A percentile compares a stretch with the other conserved stretches of the same genome.
phyloP scores from a whole-genome alignment of 345 rosid genomes.

The Reutealis trisperma region DNA sequence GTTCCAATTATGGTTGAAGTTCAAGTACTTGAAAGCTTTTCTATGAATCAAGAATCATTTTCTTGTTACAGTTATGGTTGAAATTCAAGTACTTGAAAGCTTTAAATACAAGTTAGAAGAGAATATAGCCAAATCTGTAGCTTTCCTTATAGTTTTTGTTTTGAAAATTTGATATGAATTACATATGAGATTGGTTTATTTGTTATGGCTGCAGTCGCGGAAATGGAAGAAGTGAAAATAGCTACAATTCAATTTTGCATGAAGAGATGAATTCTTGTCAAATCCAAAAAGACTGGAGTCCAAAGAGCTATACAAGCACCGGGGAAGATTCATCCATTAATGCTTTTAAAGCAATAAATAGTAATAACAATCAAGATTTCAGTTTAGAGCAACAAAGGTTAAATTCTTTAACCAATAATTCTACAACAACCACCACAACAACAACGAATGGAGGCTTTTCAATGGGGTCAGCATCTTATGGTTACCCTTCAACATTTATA shows the following conservation, averaged over 20 bases:
- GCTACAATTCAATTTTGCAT: slow-evolving; percentile 25
- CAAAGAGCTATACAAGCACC: slow-evolving; percentile 29
- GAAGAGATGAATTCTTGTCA: slow-evolving; percentile 31
- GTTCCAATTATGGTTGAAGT: too few species aligned
- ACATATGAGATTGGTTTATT: background rate
- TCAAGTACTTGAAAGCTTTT: background rate
- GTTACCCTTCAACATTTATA: slow-evolving; percentile 21
- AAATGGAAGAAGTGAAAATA: slow-evolving; percentile 22
- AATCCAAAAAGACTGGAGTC: slow-evolving; percentile 49
- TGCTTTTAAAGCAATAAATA: slow-evolving; percentile 26
- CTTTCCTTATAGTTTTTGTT: background rate
- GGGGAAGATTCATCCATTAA: slow-evolving; percentile 36
- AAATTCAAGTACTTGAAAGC: slow-evolving; percentile 15
- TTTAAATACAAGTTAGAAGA: slow-evolving; percentile 28
- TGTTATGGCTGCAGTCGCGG: slow-evolving; percentile 5
- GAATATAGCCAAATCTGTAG: background rate
- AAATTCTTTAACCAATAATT: background rate
- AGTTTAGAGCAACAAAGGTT: slow-evolving; percentile 22
- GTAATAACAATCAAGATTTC: slow-evolving; percentile 14
- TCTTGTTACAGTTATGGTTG: background rate
- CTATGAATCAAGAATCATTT: background rate
- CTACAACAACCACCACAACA: slow-evolving; percentile 20
- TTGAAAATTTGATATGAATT: background rate
- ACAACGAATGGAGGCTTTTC: slow-evolving; percentile 24
- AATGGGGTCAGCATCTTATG: slow-evolving; percentile 23